Conservation (phyloP, 768 basidiomycete genomes). For the Hortiboletus campestris region DNA sequence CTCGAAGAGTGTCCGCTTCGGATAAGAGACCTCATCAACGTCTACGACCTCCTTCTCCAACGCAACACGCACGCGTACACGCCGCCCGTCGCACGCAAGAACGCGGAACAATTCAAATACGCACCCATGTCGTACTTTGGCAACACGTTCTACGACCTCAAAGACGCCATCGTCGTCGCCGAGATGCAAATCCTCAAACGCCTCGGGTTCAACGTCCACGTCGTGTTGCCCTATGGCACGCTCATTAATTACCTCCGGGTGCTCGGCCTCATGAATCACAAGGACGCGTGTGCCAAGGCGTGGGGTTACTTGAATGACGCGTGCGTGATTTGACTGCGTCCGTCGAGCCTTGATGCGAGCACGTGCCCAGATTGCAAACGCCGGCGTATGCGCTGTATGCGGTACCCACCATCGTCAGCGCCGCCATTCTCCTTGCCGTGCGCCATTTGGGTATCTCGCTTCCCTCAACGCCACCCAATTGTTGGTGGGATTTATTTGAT, state of each 20-base stretch:
- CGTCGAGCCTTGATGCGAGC: not conserved
- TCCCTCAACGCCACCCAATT: slow-evolving; percentile 64
- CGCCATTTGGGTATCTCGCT: slow-evolving; percentile 72
- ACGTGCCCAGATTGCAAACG: slow-evolving; percentile 74
- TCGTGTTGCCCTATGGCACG: slow-evolving; percentile 90
- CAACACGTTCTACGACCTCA: slow-evolving; percentile 87
- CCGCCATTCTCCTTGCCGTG: slow-evolving; percentile 79
- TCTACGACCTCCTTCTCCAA: slow-evolving; percentile 87
- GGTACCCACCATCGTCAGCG: slow-evolving; percentile 85
- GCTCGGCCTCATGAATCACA: slow-evolving; percentile 76
- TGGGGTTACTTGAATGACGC: slow-evolving; percentile 98
- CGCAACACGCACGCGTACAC: slow-evolving; percentile 56
- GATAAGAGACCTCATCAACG: slow-evolving; percentile 92
- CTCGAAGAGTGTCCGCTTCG: slow-evolving; percentile 89
- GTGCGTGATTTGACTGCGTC: slow-evolving; percentile 49
- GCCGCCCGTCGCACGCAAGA: slow-evolving; percentile 13
- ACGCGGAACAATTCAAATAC: slow-evolving; percentile 54
- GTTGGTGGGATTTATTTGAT: slow-evolving; percentile 96
- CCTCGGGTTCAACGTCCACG: slow-evolving; percentile 92
- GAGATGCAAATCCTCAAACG: slow-evolving; percentile 99
- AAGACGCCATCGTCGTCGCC: slow-evolving; percentile 88
- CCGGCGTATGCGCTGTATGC: slow-evolving; percentile 90
- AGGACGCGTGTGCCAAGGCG: slow-evolving; percentile 68
- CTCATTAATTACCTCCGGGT: slow-evolving; percentile 92
- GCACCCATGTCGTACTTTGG: slow-evolving; percentile 88